Percentiles rank a stretch among this genome's conserved stretches.
These are phyloP conservation scores for Prunus fruticosa DNA, from an alignment of 306 rosid genomes.

Conservation along the genomic window DNA sequence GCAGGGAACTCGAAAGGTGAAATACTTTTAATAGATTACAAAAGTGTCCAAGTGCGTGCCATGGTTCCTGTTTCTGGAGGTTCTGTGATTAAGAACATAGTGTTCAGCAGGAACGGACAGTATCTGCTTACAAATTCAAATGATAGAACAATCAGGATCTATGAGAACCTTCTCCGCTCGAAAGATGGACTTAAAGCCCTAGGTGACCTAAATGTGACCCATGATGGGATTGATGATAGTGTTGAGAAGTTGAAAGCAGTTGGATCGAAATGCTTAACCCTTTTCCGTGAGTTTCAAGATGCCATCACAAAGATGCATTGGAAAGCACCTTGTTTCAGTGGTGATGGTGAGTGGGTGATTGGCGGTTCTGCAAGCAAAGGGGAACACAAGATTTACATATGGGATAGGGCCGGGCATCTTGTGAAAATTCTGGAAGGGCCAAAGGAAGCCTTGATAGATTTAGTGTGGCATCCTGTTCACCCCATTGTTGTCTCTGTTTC, in stretches of 20 bases:
- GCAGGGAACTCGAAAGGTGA: slow-evolving; percentile 98
- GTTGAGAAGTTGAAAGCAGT: slow-evolving; percentile 73
- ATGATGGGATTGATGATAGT: slow-evolving; percentile 40
- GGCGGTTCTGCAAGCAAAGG: slow-evolving; percentile 99
- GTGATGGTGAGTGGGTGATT: slow-evolving; percentile 98
- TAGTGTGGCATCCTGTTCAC: slow-evolving; percentile 96
- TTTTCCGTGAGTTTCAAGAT: slow-evolving; percentile 95
- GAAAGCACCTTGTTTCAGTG: slow-evolving; percentile 99
- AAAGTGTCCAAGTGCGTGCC: slow-evolving; percentile 50
- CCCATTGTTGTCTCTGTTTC: slow-evolving; percentile 96
- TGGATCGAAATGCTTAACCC: slow-evolving; percentile 76
- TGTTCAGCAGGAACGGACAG: slow-evolving; percentile 85
- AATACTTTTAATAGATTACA: slow-evolving; percentile 71
- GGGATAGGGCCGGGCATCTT: slow-evolving; percentile 98
- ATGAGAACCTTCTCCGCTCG: slow-evolving; percentile 79
- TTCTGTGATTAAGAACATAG: slow-evolving; percentile 82
- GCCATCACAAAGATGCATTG: slow-evolving; percentile 92
- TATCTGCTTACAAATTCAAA: slow-evolving; percentile 93
- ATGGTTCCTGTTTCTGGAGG: slow-evolving; percentile 81
- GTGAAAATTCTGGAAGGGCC: slow-evolving; percentile 99
- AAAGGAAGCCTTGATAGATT: slow-evolving; percentile 91
- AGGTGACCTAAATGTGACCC: slow-evolving; percentile 39
- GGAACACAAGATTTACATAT: slow-evolving; percentile 93
- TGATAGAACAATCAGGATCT: slow-evolving; percentile 80
- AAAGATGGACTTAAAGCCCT: slow-evolving; percentile 65